Evolutionary conservation across 805 yeast species (phyloP), one percentile per base, ranked within the genome.

Genomic region (Saturnispora ahearnii): DNA sequence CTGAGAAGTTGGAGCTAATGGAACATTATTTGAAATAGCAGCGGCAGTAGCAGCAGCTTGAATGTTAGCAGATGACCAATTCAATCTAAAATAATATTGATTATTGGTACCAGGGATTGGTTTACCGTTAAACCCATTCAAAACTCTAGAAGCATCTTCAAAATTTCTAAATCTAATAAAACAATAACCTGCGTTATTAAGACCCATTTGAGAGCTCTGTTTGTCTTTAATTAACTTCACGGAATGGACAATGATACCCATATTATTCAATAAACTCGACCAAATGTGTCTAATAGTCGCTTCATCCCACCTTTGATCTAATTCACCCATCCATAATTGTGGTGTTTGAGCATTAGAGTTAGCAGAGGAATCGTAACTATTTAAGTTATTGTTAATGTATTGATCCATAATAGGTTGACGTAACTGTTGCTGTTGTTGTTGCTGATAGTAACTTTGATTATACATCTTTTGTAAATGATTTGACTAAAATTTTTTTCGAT

Each of bases 261-360:
- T 88, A 11, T 82, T 66, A 24, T 73, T 59, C 24, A 65, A 53
- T 24, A 62, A 46, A 48, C 62, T 59, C 4, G 73, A 63, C 96
- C 96, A 89, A 43, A 89, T 76, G 51, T 77, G 76, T 45, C 72
- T 73, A 48, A 90, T 75, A 11, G 76, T 69, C 37, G 69, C 63
- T 62, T 89, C 96, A 53, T 84, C 87, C 89, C 96, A 86, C 62
- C 77, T 71, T 9, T 86, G 86, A 57, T 88, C 96, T 42, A 89
- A 68, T 59, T 87, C 96, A 22, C 96, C 97, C 96, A 89, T 90
- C 84, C 90, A 85, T 45, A 85, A 61, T 55, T 77, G 81, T 37
- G 66, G 67, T 24, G 61, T 56, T 51, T 59, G 64, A 2, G 53
- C 56, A 41, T 52, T 55, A 15, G 49, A 45, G 11, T 43, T 38